A percentile compares a stretch with the other conserved stretches of the same genome.
phyloP scores from a whole-genome alignment of 352 stramenopile species.

The Pythium apleroticum region DNA sequence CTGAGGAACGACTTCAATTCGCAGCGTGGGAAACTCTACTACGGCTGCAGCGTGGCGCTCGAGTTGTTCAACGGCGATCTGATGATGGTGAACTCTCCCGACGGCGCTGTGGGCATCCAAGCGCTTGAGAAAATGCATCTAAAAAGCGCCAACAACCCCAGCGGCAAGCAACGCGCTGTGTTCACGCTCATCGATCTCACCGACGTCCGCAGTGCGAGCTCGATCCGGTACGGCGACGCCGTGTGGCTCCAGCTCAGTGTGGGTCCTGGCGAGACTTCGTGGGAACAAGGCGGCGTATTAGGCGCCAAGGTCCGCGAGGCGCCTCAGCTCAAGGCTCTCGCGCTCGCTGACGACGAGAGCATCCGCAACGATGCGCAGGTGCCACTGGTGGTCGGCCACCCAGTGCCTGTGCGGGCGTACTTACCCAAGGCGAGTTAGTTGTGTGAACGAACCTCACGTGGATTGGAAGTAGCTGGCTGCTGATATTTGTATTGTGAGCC shows the following conservation, averaged over 20 bases:
- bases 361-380: constrained; percentile 53
- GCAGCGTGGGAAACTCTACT: constrained; percentile 57
- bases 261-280: constrained; percentile 59
- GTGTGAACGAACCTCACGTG: not conserved
- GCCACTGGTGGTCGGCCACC: constrained; percentile 50
- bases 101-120: constrained; percentile 61
- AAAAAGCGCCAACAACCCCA: constrained; percentile 39
- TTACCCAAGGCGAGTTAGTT: constrained; percentile 56
- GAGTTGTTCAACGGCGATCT: constrained; percentile 78
- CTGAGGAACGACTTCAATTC: constrained; percentile 77
- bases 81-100: constrained; percentile 63
- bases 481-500: not conserved
- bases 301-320: constrained; percentile 74
- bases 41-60: constrained; percentile 64
- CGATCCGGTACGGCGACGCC: constrained; percentile 72
- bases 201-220: constrained; percentile 61
- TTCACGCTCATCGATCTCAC: constrained; percentile 71
- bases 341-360: constrained; percentile 39
- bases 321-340: constrained; percentile 64
- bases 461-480: not conserved
- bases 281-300: constrained; percentile 73
- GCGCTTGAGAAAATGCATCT: constrained; percentile 59
- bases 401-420: constrained; percentile 62
- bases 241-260: constrained; percentile 78
- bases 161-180: constrained; percentile 55